These are phyloP conservation scores for Umbellularia californica DNA, from an alignment of 164 flowering plant genomes.

Conservation along the genomic window DNA sequence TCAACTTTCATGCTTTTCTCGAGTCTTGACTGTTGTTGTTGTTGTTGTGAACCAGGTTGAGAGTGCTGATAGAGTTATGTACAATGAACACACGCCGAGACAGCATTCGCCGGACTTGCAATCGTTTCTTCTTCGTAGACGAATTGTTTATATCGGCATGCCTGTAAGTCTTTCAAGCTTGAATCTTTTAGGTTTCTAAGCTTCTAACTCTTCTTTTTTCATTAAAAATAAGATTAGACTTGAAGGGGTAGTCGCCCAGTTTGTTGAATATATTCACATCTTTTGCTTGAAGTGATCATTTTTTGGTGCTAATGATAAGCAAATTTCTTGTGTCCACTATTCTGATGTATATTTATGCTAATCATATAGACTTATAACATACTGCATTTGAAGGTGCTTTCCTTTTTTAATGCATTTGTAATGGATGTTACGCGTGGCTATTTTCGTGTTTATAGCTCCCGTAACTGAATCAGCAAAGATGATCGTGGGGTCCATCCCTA, in stretches of 20 bases:
- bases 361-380: no score
- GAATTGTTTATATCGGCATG: conserved; percentile 89
- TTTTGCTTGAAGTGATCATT: not conserved
- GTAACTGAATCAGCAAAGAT: no score
- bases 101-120: conserved; percentile 90
- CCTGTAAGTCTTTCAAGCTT: conserved; percentile 45
- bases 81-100: conserved; percentile 63
- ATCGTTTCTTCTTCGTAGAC: conserved; percentile 66
- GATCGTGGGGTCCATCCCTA: no score
- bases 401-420: no score
- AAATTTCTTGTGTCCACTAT: not conserved
- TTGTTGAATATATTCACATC: not conserved
- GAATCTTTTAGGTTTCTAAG: no score
- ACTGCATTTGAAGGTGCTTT: no score
- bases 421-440: no score
- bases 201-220: not conserved
- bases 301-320: not conserved
- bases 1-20: no score
- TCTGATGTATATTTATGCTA: no score
- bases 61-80: conserved; percentile 45
- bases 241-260: not conserved
- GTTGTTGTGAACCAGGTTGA: conserved; percentile 48
- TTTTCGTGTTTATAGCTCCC: no score
- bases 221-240: not conserved
- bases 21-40: no score